Evolutionary conservation across 345 rosid genomes (phyloP).

Genomic region (Brassica carinata): DNA sequence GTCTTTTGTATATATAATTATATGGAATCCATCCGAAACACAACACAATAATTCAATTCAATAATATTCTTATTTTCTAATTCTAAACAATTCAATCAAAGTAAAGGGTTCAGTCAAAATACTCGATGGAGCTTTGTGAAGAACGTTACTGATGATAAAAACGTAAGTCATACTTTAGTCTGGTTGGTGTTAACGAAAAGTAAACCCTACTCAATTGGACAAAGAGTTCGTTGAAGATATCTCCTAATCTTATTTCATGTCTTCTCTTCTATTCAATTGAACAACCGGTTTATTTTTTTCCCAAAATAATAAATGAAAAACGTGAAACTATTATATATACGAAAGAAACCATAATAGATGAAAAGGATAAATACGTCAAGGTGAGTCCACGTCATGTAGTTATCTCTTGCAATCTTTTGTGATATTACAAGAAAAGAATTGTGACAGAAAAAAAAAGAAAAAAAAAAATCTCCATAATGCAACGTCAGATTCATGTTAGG

Average conservation of each 20-base stretch:
- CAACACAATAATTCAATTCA: too few species aligned
- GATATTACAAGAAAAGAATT: background rate
- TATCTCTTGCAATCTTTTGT: background rate
- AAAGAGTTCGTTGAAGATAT: slow-evolving; percentile 2
- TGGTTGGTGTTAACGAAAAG: slow-evolving; percentile 29
- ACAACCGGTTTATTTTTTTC: background rate
- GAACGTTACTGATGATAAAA: background rate
- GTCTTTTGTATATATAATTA: too few species aligned
- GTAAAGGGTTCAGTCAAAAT: background rate
- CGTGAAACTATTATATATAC: background rate
- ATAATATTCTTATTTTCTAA: too few species aligned
- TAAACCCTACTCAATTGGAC: slow-evolving; percentile 23
- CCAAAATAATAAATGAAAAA: too few species aligned
- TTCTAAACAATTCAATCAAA: background rate
- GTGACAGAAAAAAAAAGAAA: background rate
- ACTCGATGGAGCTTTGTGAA: background rate
- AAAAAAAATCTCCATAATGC: background rate
- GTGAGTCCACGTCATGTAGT: slow-evolving; percentile 18
- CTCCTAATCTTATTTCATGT: background rate
- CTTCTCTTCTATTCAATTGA: background rate
- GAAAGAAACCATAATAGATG: background rate
- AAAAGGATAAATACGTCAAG: background rate
- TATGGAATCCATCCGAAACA: too few species aligned
- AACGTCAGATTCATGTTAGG: slow-evolving; percentile 25
- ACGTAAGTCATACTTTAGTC: slow-evolving; percentile 35